These are phyloP conservation scores for Zopfia rhizophila DNA, from an alignment of 2,329 filamentous ascomycete species.

Conservation along the genomic window DNA sequence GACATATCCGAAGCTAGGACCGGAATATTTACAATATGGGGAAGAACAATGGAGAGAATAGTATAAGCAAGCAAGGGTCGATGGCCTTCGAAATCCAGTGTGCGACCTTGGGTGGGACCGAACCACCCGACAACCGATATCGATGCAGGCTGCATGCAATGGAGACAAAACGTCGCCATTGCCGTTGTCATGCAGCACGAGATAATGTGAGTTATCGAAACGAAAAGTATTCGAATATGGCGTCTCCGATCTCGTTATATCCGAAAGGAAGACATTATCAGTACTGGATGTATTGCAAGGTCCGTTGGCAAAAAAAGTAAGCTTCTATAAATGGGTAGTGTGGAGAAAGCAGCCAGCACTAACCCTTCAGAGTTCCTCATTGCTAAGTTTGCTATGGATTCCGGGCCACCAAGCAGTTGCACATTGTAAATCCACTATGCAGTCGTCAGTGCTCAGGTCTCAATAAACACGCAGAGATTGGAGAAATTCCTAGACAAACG, in stretches of 20 bases:
- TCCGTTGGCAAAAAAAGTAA: too few relatives aligned
- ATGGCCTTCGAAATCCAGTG: too few relatives aligned
- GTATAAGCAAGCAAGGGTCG: background rate
- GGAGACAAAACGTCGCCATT: conserved; percentile 32
- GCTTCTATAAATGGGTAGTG: too few relatives aligned
- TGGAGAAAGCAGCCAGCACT: too few relatives aligned
- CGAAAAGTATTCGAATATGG: conserved; percentile 26
- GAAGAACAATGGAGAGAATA: background rate
- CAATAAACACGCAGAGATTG: too few relatives aligned
- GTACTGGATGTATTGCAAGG: conserved; percentile 20
- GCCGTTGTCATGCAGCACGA: conserved; percentile 14
- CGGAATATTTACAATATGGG: conserved; percentile 3
- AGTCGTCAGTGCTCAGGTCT: background rate
- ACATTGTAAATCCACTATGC: conserved; percentile 37
- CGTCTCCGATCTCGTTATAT: conserved; percentile 22
- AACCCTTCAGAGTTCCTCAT: too few relatives aligned
- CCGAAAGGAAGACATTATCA: conserved; percentile 31
- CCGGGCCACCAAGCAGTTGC: conserved; percentile 36
- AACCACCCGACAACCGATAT: conserved; percentile 30
- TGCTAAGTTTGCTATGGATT: too few relatives aligned
- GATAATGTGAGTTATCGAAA: conserved; percentile 20
- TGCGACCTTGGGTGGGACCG: too few relatives aligned
- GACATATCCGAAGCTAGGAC: conserved; percentile 19
- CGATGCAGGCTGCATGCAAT: conserved; percentile 36
- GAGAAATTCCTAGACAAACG: too few relatives aligned